phyloP scores from a whole-genome alignment of 2,329 filamentous ascomycete genomes.

The Pseudocercospora cruenta region DNA sequence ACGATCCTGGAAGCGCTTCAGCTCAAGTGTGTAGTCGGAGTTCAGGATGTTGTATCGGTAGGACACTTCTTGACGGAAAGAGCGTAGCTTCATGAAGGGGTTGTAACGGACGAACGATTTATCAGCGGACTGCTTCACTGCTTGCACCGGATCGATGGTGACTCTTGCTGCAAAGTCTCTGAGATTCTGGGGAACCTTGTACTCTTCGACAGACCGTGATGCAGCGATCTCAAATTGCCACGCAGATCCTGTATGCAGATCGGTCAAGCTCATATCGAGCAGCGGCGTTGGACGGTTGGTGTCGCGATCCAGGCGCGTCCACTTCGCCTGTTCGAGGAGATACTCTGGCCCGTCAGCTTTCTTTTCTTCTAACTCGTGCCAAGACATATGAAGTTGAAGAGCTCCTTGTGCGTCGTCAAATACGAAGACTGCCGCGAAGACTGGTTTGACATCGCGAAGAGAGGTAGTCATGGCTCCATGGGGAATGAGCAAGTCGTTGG shows the following conservation, averaged over 20 bases:
- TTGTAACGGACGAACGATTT: conserved; percentile 29
- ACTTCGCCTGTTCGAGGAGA: conserved; percentile 24
- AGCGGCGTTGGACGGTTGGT: conserved; percentile 26
- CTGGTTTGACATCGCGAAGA: conserved; percentile 34
- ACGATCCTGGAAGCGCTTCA: conserved; percentile 36
- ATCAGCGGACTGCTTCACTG: conserved; percentile 10
- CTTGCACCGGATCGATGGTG: conserved; percentile 21
- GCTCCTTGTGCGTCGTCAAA: conserved; percentile 32
- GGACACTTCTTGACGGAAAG: conserved; percentile 31
- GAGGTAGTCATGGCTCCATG: conserved; percentile 23
- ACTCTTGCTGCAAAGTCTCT: conserved; percentile 28
- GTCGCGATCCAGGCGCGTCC: conserved; percentile 35
- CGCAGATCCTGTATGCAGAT: conserved; percentile 34
- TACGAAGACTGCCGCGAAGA: conserved; percentile 36
- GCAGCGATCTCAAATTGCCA: conserved; percentile 39
- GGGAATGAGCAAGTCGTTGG: conserved; percentile 31
- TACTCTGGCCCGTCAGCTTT: conserved; percentile 1
- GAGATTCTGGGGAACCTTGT: conserved; percentile 21
- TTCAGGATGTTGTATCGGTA: conserved; percentile 34
- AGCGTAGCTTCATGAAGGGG: conserved; percentile 15
- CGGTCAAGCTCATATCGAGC: conserved; percentile 33
- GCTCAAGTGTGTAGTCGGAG: conserved; percentile 37
- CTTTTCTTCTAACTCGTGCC: conserved; percentile 26
- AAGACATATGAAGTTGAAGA: conserved; percentile 32
- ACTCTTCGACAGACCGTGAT: conserved; percentile 24